Conservation (phyloP, 1,139 yeast genomes). For the Insectozyma bohioensis region DNA sequence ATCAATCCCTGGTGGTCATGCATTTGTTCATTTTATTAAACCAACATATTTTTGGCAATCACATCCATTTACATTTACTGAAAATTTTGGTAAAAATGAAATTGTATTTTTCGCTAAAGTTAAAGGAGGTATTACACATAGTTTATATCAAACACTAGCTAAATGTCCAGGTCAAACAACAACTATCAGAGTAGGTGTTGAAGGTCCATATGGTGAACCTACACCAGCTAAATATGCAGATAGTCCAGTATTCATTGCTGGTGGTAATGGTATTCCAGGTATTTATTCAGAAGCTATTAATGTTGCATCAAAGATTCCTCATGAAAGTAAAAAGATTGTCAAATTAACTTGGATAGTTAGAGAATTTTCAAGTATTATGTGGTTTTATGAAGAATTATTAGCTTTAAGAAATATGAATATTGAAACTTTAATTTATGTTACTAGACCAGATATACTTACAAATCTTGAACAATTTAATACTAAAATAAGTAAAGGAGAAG, state of each 20-base stretch:
- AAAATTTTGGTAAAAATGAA: slow-evolving; percentile 16
- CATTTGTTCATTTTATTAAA: slow-evolving; percentile 45
- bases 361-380: slow-evolving; percentile 27
- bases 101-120: slow-evolving; percentile 32
- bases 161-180: slow-evolving; percentile 26
- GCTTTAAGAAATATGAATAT: slow-evolving; percentile 23
- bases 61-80: slow-evolving; percentile 31
- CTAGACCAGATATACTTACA: slow-evolving; percentile 22
- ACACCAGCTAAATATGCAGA: slow-evolving; percentile 29
- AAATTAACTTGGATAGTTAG: slow-evolving; percentile 37
- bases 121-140: slow-evolving; percentile 39
- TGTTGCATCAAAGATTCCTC: slow-evolving; percentile 17
- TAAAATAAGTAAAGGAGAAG: slow-evolving; percentile 2
- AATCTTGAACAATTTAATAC: slow-evolving; percentile 11
- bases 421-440: slow-evolving; percentile 29
- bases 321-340: slow-evolving; percentile 19
- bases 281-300: slow-evolving; percentile 38
- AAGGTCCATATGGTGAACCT: slow-evolving; percentile 43
- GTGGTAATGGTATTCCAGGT: slow-evolving; percentile 49
- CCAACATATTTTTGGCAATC: slow-evolving; percentile 41
- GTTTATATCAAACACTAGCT: slow-evolving; percentile 29
- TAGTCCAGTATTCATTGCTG: slow-evolving; percentile 41
- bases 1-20: slow-evolving; percentile 51
- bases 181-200: slow-evolving; percentile 33
- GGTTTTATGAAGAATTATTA: slow-evolving; percentile 34